phyloP scores from a whole-genome alignment of 1,284 basidiomycete species.

The Leucoagaricus sp. region DNA sequence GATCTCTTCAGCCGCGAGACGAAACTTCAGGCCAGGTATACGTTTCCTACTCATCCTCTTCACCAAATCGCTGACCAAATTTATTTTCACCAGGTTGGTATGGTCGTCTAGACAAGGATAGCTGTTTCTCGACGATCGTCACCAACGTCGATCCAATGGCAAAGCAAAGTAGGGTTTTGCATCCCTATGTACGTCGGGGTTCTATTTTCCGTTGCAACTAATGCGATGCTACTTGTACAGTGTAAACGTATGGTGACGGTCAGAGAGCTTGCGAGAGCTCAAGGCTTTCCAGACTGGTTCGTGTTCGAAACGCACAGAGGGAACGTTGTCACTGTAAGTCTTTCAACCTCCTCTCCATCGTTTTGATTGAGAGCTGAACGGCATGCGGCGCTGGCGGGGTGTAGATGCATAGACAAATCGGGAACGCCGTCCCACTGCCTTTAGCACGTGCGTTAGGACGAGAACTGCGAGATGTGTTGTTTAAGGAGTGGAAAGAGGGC shows the following conservation, averaged over 20 bases:
- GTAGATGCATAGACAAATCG: slow-evolving; percentile 76
- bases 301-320: slow-evolving; percentile 52
- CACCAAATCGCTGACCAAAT: neutral
- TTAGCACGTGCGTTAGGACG: slow-evolving; percentile 62
- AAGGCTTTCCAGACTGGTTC: slow-evolving; percentile 76
- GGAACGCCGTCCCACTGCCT: slow-evolving; percentile 73
- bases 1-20: slow-evolving; percentile 50
- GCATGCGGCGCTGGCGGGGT: no score
- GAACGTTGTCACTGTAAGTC: slow-evolving; percentile 58
- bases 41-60: neutral
- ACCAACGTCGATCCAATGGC: slow-evolving; percentile 75
- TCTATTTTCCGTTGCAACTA: neutral
- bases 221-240: slow-evolving; percentile 31
- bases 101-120: slow-evolving; percentile 53
- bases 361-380: neutral
- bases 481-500: slow-evolving; percentile 46
- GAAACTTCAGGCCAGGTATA: slow-evolving; percentile 50
- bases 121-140: slow-evolving; percentile 67
- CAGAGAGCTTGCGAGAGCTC: slow-evolving; percentile 72
- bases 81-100: slow-evolving; percentile 48
- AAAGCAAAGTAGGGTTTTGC: slow-evolving; percentile 67
- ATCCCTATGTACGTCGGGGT: slow-evolving; percentile 54
- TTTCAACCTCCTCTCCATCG: neutral
- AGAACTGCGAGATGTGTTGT: slow-evolving; percentile 51
- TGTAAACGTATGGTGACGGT: slow-evolving; percentile 67